Base-by-base conservation (phyloP, 352 stramenopile genomes). In the Pythium utonaiense region DNA sequence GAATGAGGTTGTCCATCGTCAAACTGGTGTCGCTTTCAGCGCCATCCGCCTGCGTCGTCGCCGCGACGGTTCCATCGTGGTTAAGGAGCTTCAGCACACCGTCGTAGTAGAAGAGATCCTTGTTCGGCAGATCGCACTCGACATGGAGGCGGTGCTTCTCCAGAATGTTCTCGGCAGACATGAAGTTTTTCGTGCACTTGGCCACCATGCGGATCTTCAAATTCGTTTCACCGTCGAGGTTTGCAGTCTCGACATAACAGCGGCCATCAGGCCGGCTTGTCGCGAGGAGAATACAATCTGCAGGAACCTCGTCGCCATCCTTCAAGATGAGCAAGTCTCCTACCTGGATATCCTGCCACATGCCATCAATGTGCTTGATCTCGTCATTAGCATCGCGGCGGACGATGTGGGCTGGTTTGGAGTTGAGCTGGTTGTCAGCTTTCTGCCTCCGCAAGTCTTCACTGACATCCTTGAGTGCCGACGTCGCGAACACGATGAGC, bases 401-500 rank as follows among this genome's bases (percentile, higher is more conserved):
- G 28, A 94, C 69, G 61, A 96, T 88, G 34, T 92, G 82, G 2
- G 82, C 69, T 4, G 76, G 53, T 61, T 90, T 93, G 0, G 77
- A 86, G 58, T 96, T 96, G 19, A 96, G 82, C 53, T 78, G 64
- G 0, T 59, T 73, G 54, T 96, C 88, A 22, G 80, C 80, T 48
- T 93, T 93, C 44, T 93, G 79, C 7, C 88, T 70, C 4, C 84
- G 77, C 51, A 93, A 14, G 48, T 96, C 88, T 53, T 96, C 88
- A 7, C 69, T 87, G 53, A 95, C 83, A 34, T 95, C 88, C 52
- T 95, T 95, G 2, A 96, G 68, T 17, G 86, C 86, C 22, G 88
- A 93, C n/a, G 85, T 95, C 9, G 85, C 86, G 55, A 96, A 93
- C 55, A 96, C 87, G 57, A 96, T 95, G 28, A 95, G 60, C 36